Conservation (phyloP, 768 basidiomycete species). For the Tylopilus intermedius region DNA sequence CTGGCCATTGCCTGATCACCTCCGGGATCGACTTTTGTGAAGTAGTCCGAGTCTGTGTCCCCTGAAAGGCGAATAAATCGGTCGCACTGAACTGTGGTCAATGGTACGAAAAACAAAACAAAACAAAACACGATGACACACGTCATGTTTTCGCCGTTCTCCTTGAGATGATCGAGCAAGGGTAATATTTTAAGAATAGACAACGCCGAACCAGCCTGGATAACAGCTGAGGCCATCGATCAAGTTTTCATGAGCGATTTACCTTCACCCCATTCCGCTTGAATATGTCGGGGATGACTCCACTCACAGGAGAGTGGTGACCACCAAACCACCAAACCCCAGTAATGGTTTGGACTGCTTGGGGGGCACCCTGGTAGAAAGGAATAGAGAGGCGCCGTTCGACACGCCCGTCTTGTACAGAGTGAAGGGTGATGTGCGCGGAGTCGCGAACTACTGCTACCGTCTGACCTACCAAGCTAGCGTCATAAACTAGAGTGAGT, state of each 20-base stretch:
- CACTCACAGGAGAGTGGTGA: conserved; percentile 34
- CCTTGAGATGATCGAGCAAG: conserved; percentile 63
- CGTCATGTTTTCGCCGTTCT: conserved; percentile 64
- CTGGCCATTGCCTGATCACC: conserved; percentile 66
- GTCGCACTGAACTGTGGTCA: conserved; percentile 49
- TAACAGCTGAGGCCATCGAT: conserved; percentile 7
- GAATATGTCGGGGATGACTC: conserved; percentile 71
- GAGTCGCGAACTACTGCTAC: conserved; percentile 72
- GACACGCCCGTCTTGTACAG: conserved; percentile 69
- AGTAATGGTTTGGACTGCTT: conserved; percentile 31
- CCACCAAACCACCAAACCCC: conserved; percentile 75
- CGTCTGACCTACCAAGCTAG: conserved; percentile 46
- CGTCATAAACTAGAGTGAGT: conserved; percentile 3
- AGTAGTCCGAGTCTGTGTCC: conserved; percentile 48
- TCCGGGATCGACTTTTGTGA: conserved; percentile 48
- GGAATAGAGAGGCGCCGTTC: conserved; percentile 44
- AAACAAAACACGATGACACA: conserved; percentile 39
- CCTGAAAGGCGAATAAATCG: conserved; percentile 79
- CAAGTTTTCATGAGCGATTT: conserved; percentile 19
- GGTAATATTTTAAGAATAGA: conserved; percentile 66
- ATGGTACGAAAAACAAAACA: conserved; percentile 1
- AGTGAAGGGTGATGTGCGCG: conserved; percentile 63
- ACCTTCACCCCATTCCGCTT: conserved; percentile 63
- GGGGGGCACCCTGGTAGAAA: conserved; percentile 9
- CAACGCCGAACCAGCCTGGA: conserved; percentile 72